These are phyloP conservation scores for Colletotrichum scovillei DNA, from an alignment of 2,329 filamentous ascomycete genomes.

Conservation along the genomic window DNA sequence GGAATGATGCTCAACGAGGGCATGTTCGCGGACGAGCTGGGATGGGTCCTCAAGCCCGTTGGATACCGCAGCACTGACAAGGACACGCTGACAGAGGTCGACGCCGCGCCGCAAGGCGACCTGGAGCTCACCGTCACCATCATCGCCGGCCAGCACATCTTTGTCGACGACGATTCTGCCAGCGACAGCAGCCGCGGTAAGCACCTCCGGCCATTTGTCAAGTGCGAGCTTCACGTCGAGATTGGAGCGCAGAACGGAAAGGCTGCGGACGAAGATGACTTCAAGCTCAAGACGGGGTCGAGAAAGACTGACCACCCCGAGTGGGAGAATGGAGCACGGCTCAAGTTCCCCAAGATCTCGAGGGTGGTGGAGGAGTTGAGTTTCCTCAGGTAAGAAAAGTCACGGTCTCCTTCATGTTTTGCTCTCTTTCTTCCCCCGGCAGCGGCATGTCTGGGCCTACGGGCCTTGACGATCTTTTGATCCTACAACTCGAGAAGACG, in stretches of 20 bases:
- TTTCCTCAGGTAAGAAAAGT: slow-evolving; percentile 73
- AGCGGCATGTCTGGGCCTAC: slow-evolving; percentile 24
- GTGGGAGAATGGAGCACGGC: slow-evolving; percentile 63
- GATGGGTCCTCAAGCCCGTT: slow-evolving; percentile 87
- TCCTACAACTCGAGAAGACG: neutral
- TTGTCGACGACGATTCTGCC: slow-evolving; percentile 59
- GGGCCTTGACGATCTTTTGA: neutral
- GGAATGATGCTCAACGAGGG: slow-evolving; percentile 97
- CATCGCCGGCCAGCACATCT: slow-evolving; percentile 80
- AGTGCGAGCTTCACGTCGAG: slow-evolving; percentile 85
- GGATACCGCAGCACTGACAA: slow-evolving; percentile 71
- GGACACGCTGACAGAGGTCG: slow-evolving; percentile 52
- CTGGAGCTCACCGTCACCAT: slow-evolving; percentile 79
- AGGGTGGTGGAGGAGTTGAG: slow-evolving; percentile 76
- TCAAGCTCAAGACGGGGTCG: slow-evolving; percentile 69
- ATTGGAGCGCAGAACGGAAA: slow-evolving; percentile 55
- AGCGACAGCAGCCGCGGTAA: slow-evolving; percentile 44
- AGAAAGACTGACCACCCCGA: slow-evolving; percentile 71
- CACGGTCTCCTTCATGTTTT: neutral
- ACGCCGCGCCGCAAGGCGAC: slow-evolving; percentile 60
- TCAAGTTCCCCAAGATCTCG: slow-evolving; percentile 68
- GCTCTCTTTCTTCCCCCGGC: neutral
- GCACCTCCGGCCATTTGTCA: slow-evolving; percentile 76
- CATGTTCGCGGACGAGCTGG: slow-evolving; percentile 90
- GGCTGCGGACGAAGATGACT: slow-evolving; percentile 62